Percentiles rank a stretch among this genome's conserved stretches.
Evolutionary conservation across 225 moss, liverwort and hornwort genomes (phyloP).

Genomic region (Bryoerythrophyllum caledonicum): DNA sequence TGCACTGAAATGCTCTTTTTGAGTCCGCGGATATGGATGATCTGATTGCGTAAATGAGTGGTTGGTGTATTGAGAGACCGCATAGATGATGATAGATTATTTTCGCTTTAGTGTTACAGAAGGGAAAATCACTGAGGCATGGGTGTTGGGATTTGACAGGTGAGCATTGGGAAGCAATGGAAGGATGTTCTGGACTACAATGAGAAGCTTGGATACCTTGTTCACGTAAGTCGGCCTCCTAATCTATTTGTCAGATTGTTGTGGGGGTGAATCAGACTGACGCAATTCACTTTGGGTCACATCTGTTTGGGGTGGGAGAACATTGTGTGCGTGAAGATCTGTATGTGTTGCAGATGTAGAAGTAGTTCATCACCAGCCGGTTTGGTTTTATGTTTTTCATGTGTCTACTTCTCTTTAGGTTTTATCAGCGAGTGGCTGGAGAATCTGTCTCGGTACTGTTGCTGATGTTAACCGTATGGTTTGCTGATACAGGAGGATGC

Average conservation of each 20-base stretch:
- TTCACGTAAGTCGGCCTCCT: constrained; percentile 54
- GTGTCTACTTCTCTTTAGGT: background rate
- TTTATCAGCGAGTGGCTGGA: background rate
- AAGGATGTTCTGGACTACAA: constrained; percentile 78
- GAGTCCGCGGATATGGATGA: too few species aligned
- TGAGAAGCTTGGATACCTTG: constrained; percentile 78
- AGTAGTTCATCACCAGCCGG: background rate
- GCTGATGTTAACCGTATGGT: background rate
- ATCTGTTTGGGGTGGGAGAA: too few species aligned
- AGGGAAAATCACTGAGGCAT: background rate
- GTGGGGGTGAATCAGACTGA: background rate
- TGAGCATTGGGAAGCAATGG: constrained; percentile 94
- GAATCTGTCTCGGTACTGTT: background rate
- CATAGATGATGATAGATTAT: too few species aligned
- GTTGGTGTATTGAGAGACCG: too few species aligned
- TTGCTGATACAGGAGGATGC: constrained; percentile 69
- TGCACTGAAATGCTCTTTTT: too few species aligned
- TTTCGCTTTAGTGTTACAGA: too few species aligned
- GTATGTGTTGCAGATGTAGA: background rate
- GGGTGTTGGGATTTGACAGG: constrained; percentile 31
- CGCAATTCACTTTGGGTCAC: background rate
- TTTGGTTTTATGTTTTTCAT: background rate
- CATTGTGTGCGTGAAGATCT: background rate
- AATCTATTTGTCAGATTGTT: background rate
- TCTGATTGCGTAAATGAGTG: too few species aligned